phyloP scores from a whole-genome alignment of 192 early-diverging fungal genomes.

The Mortierella claussenii region DNA sequence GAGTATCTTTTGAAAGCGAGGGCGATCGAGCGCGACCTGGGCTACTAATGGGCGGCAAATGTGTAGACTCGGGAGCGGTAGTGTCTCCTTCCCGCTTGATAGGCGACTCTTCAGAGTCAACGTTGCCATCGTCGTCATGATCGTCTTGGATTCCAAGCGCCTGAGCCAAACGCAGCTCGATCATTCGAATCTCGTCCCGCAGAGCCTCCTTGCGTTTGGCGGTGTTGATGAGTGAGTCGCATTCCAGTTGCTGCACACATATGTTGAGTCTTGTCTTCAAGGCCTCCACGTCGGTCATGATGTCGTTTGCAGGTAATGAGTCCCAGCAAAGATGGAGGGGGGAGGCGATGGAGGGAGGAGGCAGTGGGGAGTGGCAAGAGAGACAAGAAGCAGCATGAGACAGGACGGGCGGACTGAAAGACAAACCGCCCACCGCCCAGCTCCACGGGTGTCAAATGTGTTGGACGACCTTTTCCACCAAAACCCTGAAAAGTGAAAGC shows the following conservation, averaged over 20 bases:
- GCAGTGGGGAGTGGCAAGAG: too few species aligned
- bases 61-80: constrained; percentile 7
- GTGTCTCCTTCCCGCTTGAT: not conserved
- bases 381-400: not conserved
- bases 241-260: constrained; percentile 31
- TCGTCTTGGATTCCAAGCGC: constrained; percentile 30
- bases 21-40: constrained; percentile 16
- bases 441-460: too few species aligned
- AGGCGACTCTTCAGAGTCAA: not conserved
- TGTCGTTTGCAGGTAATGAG: not conserved
- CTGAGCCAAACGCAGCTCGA: constrained; percentile 21
- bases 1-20: not conserved
- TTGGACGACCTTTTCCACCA: too few species aligned
- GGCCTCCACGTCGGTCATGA: constrained; percentile 10
- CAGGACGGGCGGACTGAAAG: too few species aligned
- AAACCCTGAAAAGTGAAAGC: too few species aligned
- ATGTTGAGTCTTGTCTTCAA: constrained; percentile 25
- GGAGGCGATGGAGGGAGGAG: not conserved
- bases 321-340: not conserved
- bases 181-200: constrained; percentile 8
- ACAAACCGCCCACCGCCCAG: too few species aligned
- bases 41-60: constrained; percentile 11
- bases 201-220: constrained; percentile 25
- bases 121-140: constrained; percentile 1
- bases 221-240: constrained; percentile 37